Evolutionary conservation across 768 basidiomycete species (phyloP), one percentile per base, ranked within the genome.

Genomic region (Rhizopogon vesiculosus): DNA sequence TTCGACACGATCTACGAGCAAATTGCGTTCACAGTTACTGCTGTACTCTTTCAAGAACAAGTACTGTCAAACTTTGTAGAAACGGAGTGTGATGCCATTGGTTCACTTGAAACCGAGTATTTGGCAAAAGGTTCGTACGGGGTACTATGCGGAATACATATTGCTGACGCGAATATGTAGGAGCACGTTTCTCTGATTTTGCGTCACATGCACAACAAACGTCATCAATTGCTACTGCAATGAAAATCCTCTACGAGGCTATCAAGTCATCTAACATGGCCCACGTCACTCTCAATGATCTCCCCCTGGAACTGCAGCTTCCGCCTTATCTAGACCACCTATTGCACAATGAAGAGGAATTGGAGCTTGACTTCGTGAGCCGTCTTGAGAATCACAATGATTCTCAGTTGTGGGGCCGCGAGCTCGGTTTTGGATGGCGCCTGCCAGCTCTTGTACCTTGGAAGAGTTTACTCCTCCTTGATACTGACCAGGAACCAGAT

Each of bases 31-130:
- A 87, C 90, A 3, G 76, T 93, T 59, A 93, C 95, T 2, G 97
- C 96, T 6, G 93, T 95, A 8, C 76, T 98, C 43, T 95, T 88
- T 62, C 90, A 93, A 66, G 88, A 97, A 65, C 96, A 99, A 71
- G 87, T 92, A 4, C 70, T 87, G 51, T 84, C 85, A 33, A 88
- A 89, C 64, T 98, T 89, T 69, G 89, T 99, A 1, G 91, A 93
- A 58, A 69, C 72, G 43, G 88, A 98, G 66, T 90, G 89, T 33
- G 89, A 90, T 54, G 68, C 73, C 12, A 76, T 98, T 16, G 80
- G 83, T 18, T 67, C 81, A 12, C 69, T 94, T 46, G 86, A 87
- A 60, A 93, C 96, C 45, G 78, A 79, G 5, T 87, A 78, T 58
- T 74, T 86, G 3, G 76, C 80, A 12, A 83, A 83, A 77, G 86